phyloP scores from a whole-genome alignment of 768 basidiomycete genomes.

The Termitomyces sp. region DNA sequence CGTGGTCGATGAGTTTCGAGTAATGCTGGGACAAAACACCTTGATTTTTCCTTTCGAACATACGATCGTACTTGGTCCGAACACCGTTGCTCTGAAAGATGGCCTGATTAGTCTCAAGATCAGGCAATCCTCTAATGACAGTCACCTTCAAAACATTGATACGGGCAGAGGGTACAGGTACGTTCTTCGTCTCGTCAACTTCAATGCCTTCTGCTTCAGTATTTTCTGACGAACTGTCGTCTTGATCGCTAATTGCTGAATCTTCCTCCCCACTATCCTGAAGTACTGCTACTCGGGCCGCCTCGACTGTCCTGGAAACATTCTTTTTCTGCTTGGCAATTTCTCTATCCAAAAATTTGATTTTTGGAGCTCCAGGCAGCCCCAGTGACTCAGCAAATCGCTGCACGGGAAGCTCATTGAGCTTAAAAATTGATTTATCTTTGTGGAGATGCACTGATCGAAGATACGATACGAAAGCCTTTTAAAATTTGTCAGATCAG shows the following conservation, averaged over 20 bases:
- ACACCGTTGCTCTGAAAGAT: conserved; percentile 36
- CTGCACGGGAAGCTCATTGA: conserved; percentile 78
- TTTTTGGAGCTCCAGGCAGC: conserved; percentile 91
- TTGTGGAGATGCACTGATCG: conserved; percentile 92
- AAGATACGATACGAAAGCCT: conserved; percentile 96
- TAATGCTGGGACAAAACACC: conserved; percentile 90
- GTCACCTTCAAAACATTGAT: conserved; percentile 40
- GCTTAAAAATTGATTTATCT: conserved; percentile 89
- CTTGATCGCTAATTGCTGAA: conserved; percentile 7
- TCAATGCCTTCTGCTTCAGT: conserved; percentile 24
- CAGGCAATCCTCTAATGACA: neutral
- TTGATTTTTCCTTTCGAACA: conserved; percentile 97
- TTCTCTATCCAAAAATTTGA: conserved; percentile 77
- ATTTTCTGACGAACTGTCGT: conserved; percentile 9
- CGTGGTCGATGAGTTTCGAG: conserved; percentile 78
- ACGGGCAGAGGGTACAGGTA: conserved; percentile 2
- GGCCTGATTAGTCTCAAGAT: neutral
- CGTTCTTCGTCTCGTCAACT: conserved; percentile 19
- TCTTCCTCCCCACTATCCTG: conserved; percentile 18
- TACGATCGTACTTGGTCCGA: conserved; percentile 94
- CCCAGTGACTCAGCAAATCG: conserved; percentile 88
- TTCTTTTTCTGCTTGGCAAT: conserved; percentile 78
- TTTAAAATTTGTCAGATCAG: conserved; percentile 4
- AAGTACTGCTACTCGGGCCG: conserved; percentile 26
- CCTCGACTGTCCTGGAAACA: conserved; percentile 42